phyloP scores from a whole-genome alignment of 495 filamentous ascomycete species.

The Daldinia childiae region DNA sequence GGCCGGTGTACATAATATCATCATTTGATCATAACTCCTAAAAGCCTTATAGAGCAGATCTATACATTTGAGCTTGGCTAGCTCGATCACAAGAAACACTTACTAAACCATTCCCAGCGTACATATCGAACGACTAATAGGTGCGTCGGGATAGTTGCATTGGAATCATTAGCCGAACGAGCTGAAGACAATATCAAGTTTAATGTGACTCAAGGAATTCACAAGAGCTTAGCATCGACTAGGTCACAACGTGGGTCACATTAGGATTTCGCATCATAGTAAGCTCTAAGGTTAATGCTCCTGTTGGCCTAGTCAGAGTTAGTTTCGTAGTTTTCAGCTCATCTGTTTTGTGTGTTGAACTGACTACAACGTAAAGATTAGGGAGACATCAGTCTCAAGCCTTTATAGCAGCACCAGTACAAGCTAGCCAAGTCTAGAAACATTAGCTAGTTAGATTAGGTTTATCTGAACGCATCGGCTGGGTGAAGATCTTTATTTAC shows the following conservation, averaged over 20 bases:
- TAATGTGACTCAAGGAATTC: neutral
- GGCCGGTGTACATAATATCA: neutral
- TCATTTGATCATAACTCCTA: neutral
- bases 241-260: neutral
- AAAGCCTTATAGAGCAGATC: neutral
- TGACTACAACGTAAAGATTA: too few species aligned
- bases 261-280: neutral
- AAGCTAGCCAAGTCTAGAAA: neutral
- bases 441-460: neutral
- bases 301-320: neutral
- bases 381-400: neutral
- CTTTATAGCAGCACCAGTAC: neutral
- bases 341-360: neutral
- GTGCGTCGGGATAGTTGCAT: neutral
- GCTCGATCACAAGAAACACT: neutral
- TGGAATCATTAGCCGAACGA: neutral
- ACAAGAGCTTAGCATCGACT: neutral
- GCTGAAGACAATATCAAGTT: neutral
- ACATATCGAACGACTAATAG: neutral
- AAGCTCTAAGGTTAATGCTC: neutral
- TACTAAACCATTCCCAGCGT: neutral
- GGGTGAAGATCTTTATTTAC: neutral
- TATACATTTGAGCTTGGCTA: neutral
- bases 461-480: neutral
- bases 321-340: neutral